Percentiles rank a stretch among this genome's conserved stretches.
Evolutionary conservation across 257 asterid species (phyloP).

Genomic region (Gynochthodes officinalis): DNA sequence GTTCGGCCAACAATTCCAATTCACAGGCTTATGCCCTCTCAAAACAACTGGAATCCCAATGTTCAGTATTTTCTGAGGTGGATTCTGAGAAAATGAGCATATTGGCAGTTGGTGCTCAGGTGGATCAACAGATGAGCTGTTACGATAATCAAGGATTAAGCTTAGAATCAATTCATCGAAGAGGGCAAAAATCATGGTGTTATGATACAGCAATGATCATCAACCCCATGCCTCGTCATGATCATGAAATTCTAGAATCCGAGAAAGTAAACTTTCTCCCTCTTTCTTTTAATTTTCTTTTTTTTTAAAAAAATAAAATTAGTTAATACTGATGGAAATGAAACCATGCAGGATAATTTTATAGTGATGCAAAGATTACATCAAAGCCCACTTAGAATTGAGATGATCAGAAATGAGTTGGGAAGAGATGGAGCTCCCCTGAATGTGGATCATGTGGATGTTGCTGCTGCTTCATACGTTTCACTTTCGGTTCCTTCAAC

Average conservation of each 20-base stretch:
- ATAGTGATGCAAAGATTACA: neutral
- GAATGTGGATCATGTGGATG: neutral
- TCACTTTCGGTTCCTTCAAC: neutral
- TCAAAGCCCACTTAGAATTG: neutral
- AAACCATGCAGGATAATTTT: neutral
- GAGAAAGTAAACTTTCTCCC: neutral
- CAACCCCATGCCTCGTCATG: neutral
- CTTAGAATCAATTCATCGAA: neutral
- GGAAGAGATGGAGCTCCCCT: neutral
- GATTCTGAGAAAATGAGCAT: neutral
- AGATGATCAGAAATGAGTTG: neutral
- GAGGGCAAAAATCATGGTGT: neutral
- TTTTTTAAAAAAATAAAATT: too few relatives aligned
- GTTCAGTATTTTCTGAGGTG: neutral
- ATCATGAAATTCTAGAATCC: neutral
- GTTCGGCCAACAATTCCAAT: neutral
- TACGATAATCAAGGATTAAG: neutral
- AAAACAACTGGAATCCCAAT: slow-evolving; percentile 4
- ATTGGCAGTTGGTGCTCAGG: neutral
- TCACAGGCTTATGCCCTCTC: neutral
- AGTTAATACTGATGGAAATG: too few relatives aligned
- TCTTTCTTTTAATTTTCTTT: neutral
- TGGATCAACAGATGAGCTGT: neutral
- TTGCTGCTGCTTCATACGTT: neutral
- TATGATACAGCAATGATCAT: slow-evolving; percentile 5